Conservation (phyloP, 1,284 basidiomycete species). For the Ceratobasidium sp. region DNA sequence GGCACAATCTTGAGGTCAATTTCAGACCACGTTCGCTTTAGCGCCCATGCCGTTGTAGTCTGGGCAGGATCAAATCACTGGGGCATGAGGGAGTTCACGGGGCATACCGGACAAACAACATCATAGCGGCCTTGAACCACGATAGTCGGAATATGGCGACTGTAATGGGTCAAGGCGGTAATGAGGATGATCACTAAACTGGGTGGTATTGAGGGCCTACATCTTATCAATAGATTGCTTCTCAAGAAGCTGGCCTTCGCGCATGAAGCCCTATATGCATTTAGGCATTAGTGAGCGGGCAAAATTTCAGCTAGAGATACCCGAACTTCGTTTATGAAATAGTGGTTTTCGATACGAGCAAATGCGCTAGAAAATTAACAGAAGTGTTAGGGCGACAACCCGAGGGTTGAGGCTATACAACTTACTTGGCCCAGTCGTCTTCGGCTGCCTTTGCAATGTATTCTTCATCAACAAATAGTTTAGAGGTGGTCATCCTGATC, state of each 20-base stretch:
- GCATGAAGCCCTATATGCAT: slow-evolving; percentile 79
- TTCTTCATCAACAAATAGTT: slow-evolving; percentile 74
- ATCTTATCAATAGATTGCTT: slow-evolving; percentile 90
- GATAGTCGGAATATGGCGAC: slow-evolving; percentile 84
- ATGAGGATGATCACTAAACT: slow-evolving; percentile 45
- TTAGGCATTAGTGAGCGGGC: not conserved
- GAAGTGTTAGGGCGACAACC: not conserved
- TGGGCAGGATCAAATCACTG: slow-evolving; percentile 51
- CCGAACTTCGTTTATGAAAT: slow-evolving; percentile 80
- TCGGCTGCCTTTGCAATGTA: slow-evolving; percentile 77
- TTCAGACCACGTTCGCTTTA: slow-evolving; percentile 88
- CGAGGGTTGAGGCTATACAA: slow-evolving; percentile 43
- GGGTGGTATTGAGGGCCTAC: slow-evolving; percentile 57
- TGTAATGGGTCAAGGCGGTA: slow-evolving; percentile 53
- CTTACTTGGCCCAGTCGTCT: slow-evolving; percentile 80
- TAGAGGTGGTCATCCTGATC: slow-evolving; percentile 80
- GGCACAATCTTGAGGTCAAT: slow-evolving; percentile 80
- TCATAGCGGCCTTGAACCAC: slow-evolving; percentile 92
- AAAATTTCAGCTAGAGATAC: slow-evolving; percentile 30
- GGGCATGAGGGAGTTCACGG: not conserved
- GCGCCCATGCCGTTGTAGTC: slow-evolving; percentile 73
- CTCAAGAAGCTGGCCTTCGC: slow-evolving; percentile 88
- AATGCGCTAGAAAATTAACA: slow-evolving; percentile 69
- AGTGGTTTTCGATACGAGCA: slow-evolving; percentile 92
- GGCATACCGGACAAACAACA: slow-evolving; percentile 76